phyloP scores from a whole-genome alignment of 768 basidiomycete species.

The Jaapia argillacea region DNA sequence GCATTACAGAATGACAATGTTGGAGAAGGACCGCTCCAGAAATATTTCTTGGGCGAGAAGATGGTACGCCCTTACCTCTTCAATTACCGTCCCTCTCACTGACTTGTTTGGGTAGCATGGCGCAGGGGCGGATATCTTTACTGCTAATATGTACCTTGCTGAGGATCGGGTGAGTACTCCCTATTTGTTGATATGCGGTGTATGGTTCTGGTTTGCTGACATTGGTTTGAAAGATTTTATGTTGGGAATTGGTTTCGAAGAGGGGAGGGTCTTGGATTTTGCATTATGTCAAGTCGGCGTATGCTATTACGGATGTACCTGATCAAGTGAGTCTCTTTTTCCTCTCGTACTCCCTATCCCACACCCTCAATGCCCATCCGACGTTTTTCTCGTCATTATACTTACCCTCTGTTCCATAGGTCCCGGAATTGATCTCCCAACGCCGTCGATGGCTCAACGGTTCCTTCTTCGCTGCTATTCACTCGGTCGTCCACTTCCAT shows the following conservation, averaged over 20 bases:
- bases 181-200: too few species aligned
- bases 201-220: too few species aligned
- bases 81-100: slow-evolving; percentile 2
- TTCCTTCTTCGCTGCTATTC: slow-evolving; percentile 95
- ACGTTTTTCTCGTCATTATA: too few species aligned
- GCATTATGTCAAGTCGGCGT: slow-evolving; percentile 94
- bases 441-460: slow-evolving; percentile 96
- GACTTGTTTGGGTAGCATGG: slow-evolving; percentile 40
- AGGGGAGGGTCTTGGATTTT: slow-evolving; percentile 83
- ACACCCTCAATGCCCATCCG: too few species aligned
- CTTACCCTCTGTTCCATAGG: too few species aligned
- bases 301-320: slow-evolving; percentile 88
- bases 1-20: slow-evolving; percentile 78
- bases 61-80: slow-evolving; percentile 38
- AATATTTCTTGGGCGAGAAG: slow-evolving; percentile 96
- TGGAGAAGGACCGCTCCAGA: slow-evolving; percentile 85
- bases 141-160: slow-evolving; percentile 93
- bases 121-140: slow-evolving; percentile 83
- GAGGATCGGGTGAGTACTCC: slow-evolving; percentile 59
- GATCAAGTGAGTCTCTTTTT: slow-evolving; percentile 52
- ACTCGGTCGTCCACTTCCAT: slow-evolving; percentile 86
- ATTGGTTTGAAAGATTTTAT: slow-evolving; percentile 54
- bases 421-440: slow-evolving; percentile 91
- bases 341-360: background rate
- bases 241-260: slow-evolving; percentile 98